A percentile compares a stretch with the other conserved stretches of the same genome.
These are phyloP conservation scores for Beauveria bassiana DNA, from an alignment of 2,329 filamentous ascomycete genomes.

Conservation along the genomic window DNA sequence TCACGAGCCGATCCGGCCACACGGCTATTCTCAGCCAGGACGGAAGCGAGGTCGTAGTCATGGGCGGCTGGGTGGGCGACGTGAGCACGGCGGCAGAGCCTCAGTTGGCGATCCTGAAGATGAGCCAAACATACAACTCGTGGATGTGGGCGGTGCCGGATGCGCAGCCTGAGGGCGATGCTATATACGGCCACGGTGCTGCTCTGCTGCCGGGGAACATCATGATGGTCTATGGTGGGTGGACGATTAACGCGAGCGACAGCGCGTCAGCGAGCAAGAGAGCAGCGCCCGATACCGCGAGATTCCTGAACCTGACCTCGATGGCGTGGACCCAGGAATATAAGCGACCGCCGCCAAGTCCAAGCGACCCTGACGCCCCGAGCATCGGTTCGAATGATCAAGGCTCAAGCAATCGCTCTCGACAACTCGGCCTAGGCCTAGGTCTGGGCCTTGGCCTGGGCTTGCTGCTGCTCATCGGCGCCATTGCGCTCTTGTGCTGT, in stretches of 20 bases:
- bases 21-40: slow-evolving; percentile 75
- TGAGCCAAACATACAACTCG: slow-evolving; percentile 66
- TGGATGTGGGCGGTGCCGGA: slow-evolving; percentile 66
- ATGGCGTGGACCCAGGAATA: slow-evolving; percentile 46
- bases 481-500: slow-evolving; percentile 42
- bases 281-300: slow-evolving; percentile 20
- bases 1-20: slow-evolving; percentile 84
- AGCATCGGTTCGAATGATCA: slow-evolving; percentile 15
- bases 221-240: slow-evolving; percentile 60
- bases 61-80: slow-evolving; percentile 91
- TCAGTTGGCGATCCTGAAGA: slow-evolving; percentile 68
- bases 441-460: slow-evolving; percentile 57
- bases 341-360: slow-evolving; percentile 31
- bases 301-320: slow-evolving; percentile 52
- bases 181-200: slow-evolving; percentile 57
- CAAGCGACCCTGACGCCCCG: slow-evolving; percentile 17
- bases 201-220: slow-evolving; percentile 57
- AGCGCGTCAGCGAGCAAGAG: slow-evolving; percentile 21
- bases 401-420: slow-evolving; percentile 14
- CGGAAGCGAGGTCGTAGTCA: slow-evolving; percentile 66
- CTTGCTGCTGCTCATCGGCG: slow-evolving; percentile 38
- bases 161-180: slow-evolving; percentile 35
- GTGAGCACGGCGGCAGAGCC: slow-evolving; percentile 67
- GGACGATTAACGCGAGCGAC: slow-evolving; percentile 33
- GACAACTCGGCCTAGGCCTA: slow-evolving; percentile 49